Conservation (phyloP, 2,329 filamentous ascomycete species). For the Alternaria solani region DNA sequence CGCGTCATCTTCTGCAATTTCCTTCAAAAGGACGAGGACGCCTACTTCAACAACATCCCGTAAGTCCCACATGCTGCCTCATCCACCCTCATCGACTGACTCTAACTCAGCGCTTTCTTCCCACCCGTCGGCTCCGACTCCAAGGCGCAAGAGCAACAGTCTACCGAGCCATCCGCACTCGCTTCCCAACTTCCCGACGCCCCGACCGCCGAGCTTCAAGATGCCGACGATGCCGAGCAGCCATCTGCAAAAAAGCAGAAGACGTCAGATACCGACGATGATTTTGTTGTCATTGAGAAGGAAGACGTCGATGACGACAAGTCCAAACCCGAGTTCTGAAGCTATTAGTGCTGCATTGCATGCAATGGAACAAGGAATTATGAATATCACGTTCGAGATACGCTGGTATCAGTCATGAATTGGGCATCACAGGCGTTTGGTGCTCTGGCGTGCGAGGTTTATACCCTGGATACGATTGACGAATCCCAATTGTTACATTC, state of each 20-base stretch:
- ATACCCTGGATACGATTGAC: constrained; percentile 14
- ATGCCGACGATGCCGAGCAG: constrained; percentile 50
- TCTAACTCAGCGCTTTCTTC: constrained; percentile 44
- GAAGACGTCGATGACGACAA: constrained; percentile 33
- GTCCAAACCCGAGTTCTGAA: constrained; percentile 20
- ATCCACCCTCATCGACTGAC: constrained; percentile 8
- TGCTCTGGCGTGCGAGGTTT: not conserved
- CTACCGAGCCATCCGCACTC: constrained; percentile 43
- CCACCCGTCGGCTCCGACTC: constrained; percentile 33
- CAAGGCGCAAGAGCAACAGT: constrained; percentile 31
- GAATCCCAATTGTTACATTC: not conserved
- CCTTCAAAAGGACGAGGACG: constrained; percentile 75
- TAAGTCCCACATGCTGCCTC: constrained; percentile 55
- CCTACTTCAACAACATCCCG: constrained; percentile 77
- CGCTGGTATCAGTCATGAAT: too few relatives aligned
- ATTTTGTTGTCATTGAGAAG: constrained; percentile 44
- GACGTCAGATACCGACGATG: constrained; percentile 42
- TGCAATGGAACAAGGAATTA: too few relatives aligned
- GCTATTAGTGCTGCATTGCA: not conserved
- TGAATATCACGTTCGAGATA: too few relatives aligned
- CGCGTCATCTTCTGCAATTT: constrained; percentile 88
- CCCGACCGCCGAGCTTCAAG: constrained; percentile 57
- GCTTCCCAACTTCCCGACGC: constrained; percentile 58
- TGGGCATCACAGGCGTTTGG: not conserved
- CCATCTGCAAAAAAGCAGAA: constrained; percentile 59